Evolutionary conservation across 768 basidiomycete species (phyloP).

Genomic region (Lactifluus piperatus): DNA sequence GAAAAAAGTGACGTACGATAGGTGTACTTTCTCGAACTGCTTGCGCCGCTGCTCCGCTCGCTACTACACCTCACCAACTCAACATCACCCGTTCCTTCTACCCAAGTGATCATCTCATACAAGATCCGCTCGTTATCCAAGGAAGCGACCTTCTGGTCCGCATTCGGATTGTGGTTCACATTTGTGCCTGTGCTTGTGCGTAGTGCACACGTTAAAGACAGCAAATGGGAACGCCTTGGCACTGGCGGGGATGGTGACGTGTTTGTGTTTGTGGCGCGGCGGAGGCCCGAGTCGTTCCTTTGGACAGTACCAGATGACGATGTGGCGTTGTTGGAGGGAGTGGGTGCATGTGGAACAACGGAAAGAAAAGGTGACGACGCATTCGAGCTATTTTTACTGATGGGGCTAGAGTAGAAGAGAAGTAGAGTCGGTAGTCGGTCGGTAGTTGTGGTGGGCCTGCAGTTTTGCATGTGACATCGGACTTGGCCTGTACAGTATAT

Average conservation of each 20-base stretch:
- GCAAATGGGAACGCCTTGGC: constrained; percentile 21
- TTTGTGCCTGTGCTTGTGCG: constrained; percentile 46
- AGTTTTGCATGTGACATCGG: constrained; percentile 3
- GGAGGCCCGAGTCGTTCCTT: constrained; percentile 46
- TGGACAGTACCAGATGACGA: constrained; percentile 51
- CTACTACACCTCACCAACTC: constrained; percentile 56
- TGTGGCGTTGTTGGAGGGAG: constrained; percentile 46
- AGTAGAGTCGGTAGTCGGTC: too few species aligned
- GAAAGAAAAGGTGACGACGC: constrained; percentile 51
- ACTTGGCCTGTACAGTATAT: too few species aligned
- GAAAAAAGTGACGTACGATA: constrained; percentile 27
- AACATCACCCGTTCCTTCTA: background rate
- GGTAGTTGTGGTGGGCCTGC: too few species aligned
- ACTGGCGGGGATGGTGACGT: constrained; percentile 24
- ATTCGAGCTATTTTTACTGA: constrained; percentile 57
- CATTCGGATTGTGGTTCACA: constrained; percentile 72
- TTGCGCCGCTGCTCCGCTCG: constrained; percentile 67
- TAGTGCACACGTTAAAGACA: constrained; percentile 12
- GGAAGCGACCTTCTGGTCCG: constrained; percentile 69
- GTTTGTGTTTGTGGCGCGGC: constrained; percentile 55
- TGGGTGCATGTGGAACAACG: constrained; percentile 39
- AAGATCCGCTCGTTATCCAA: constrained; percentile 64
- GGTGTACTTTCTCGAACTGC: constrained; percentile 82
- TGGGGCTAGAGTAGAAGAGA: constrained; percentile 25
- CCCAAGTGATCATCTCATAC: constrained; percentile 59